These are phyloP conservation scores for Fusarium tuaranense DNA, from an alignment of 2,329 filamentous ascomycete genomes.

Conservation along the genomic window DNA sequence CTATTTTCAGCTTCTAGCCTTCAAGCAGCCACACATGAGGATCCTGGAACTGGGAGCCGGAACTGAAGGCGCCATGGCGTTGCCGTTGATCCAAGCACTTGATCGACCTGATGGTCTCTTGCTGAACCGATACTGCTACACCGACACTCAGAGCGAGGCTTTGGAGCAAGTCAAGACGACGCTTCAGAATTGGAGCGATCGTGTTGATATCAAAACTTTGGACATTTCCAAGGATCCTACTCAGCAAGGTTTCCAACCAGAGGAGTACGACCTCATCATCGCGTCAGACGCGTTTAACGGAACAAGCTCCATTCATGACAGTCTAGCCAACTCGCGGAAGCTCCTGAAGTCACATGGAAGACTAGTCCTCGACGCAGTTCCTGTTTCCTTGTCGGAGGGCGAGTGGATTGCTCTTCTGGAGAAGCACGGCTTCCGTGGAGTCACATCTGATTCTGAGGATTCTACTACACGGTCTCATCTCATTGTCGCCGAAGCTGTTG, in stretches of 20 bases:
- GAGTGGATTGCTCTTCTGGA: conserved; percentile 6
- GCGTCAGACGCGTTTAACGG: not conserved
- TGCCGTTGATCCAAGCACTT: conserved; percentile 13
- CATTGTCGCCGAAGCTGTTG: not conserved
- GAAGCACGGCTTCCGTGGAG: conserved; percentile 2
- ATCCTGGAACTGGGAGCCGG: conserved; percentile 15
- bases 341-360: conserved; percentile 14
- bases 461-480: not conserved
- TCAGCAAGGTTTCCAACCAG: conserved; percentile 7
- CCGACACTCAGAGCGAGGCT: not conserved
- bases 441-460: not conserved
- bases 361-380: conserved; percentile 1
- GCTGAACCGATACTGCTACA: conserved; percentile 19
- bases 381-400: not conserved
- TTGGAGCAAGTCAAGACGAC: not conserved
- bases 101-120: conserved; percentile 11
- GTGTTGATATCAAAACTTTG: conserved; percentile 4
- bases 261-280: conserved; percentile 18
- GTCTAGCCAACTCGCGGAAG: conserved; percentile 13
- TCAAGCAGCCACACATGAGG: conserved; percentile 26
- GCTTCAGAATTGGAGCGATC: conserved; percentile 12
- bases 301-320: not conserved
- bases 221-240: conserved; percentile 12
- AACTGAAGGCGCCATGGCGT: not conserved
- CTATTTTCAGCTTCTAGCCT: conserved; percentile 16